Evolutionary conservation across 345 rosid genomes (phyloP).

Genomic region (Adansonia digitata): DNA sequence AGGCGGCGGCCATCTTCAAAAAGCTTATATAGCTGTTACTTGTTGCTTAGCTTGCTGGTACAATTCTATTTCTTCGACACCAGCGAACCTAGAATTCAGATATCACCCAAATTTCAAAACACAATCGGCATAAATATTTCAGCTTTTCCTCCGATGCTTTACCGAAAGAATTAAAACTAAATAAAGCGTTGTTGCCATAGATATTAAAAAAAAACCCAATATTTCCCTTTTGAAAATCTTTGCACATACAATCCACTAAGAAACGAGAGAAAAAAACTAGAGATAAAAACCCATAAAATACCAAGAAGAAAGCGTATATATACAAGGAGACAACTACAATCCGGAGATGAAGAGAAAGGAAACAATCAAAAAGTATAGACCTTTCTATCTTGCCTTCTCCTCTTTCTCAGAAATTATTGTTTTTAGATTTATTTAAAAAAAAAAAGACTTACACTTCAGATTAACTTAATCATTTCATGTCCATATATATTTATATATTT

Average conservation of each 20-base stretch:
- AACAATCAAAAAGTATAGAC: constrained; percentile 2
- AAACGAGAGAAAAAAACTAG: neutral
- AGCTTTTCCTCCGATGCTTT: too few species aligned
- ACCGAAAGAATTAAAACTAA: too few species aligned
- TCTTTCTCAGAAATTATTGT: neutral
- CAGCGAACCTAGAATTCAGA: constrained; percentile 2
- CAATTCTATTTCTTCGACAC: neutral
- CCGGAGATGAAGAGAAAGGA: constrained; percentile 38
- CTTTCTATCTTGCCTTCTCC: too few species aligned
- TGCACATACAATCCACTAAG: constrained; percentile 7
- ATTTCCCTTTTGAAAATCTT: neutral
- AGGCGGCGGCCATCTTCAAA: neutral
- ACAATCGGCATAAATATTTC: too few species aligned
- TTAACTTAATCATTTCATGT: constrained; percentile 6
- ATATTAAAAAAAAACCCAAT: too few species aligned
- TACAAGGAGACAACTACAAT: constrained; percentile 40
- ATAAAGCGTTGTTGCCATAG: too few species aligned
- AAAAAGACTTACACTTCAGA: neutral
- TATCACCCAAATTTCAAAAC: neutral
- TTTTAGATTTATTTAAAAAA: neutral
- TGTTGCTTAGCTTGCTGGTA: neutral
- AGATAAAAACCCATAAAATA: constrained; percentile 4
- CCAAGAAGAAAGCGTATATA: constrained; percentile 3
- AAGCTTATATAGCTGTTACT: neutral
- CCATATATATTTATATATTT: neutral